phyloP scores from a whole-genome alignment of 2,329 filamentous ascomycete species.

The Talaromyces sp. region DNA sequence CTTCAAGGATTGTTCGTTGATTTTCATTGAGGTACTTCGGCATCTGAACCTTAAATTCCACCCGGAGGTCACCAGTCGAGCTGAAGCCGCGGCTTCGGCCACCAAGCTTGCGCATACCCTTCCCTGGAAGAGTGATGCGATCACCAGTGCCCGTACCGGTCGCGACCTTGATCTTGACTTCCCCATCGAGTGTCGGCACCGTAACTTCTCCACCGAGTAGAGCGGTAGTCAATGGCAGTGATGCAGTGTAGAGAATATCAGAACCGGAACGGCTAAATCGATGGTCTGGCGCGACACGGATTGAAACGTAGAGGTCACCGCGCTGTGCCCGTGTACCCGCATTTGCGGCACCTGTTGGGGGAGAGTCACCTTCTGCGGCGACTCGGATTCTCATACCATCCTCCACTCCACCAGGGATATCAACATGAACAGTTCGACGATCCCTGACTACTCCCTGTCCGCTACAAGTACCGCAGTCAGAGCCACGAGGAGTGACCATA shows the following conservation, averaged over 20 bases:
- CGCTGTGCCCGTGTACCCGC: conserved; percentile 62
- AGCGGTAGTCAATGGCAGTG: conserved; percentile 87
- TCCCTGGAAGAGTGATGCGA: conserved; percentile 78
- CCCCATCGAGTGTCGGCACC: conserved; percentile 84
- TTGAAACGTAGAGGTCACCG: conserved; percentile 87
- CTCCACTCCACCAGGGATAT: conserved; percentile 93
- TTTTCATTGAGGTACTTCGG: conserved; percentile 90
- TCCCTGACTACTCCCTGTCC: conserved; percentile 84
- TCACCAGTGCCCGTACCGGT: conserved; percentile 93
- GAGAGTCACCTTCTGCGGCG: conserved; percentile 80
- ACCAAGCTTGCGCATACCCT: conserved; percentile 87
- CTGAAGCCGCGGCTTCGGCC: conserved; percentile 53
- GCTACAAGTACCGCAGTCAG: conserved; percentile 73
- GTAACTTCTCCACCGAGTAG: conserved; percentile 84
- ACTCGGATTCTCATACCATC: conserved; percentile 91
- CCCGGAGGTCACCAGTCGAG: conserved; percentile 74
- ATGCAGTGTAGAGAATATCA: conserved; percentile 88
- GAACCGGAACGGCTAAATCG: conserved; percentile 85
- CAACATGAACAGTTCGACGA: conserved; percentile 75
- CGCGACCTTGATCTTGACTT: conserved; percentile 84
- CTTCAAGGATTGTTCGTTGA: conserved; percentile 88
- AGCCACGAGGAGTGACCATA: conserved; percentile 68
- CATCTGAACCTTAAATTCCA: conserved; percentile 94
- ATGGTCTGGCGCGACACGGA: conserved; percentile 81
- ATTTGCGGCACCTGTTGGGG: conserved; percentile 67